Evolutionary conservation across 2,329 filamentous ascomycete species (phyloP).

Genomic region (Nemania sp.): DNA sequence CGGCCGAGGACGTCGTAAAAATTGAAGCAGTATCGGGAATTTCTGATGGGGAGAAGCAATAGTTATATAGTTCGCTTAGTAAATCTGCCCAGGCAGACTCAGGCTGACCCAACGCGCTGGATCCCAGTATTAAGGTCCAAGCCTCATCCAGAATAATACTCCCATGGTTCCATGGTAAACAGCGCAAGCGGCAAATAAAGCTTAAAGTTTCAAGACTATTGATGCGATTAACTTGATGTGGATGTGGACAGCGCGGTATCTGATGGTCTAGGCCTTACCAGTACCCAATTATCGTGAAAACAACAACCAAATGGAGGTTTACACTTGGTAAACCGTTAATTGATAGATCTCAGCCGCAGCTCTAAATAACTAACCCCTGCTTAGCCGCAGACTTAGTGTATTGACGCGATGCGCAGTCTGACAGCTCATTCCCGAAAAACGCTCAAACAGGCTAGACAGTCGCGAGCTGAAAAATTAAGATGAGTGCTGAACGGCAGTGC

Average conservation of each 20-base stretch:
- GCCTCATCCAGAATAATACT: too few species aligned
- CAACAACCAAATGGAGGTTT: background rate
- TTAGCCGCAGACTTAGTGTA: background rate
- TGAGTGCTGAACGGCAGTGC: too few species aligned
- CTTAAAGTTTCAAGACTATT: background rate
- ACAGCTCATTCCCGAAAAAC: background rate
- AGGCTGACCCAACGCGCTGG: background rate
- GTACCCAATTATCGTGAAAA: background rate
- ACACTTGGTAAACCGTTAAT: background rate
- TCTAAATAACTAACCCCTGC: background rate
- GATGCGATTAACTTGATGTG: background rate
- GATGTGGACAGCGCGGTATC: background rate
- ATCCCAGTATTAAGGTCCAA: too few species aligned
- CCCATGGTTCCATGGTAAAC: background rate
- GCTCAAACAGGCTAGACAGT: too few species aligned
- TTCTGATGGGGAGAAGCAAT: background rate
- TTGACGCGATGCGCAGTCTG: too few species aligned
- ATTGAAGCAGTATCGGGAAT: background rate
- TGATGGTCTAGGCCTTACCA: too few species aligned
- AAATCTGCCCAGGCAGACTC: background rate
- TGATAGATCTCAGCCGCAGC: slow-evolving; percentile 2
- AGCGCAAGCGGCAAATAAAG: background rate
- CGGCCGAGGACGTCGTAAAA: background rate
- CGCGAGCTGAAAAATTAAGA: too few species aligned
- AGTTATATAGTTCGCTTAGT: background rate